phyloP scores from a whole-genome alignment of 1,284 basidiomycete genomes.

The Ganoderma leucocontextum region DNA sequence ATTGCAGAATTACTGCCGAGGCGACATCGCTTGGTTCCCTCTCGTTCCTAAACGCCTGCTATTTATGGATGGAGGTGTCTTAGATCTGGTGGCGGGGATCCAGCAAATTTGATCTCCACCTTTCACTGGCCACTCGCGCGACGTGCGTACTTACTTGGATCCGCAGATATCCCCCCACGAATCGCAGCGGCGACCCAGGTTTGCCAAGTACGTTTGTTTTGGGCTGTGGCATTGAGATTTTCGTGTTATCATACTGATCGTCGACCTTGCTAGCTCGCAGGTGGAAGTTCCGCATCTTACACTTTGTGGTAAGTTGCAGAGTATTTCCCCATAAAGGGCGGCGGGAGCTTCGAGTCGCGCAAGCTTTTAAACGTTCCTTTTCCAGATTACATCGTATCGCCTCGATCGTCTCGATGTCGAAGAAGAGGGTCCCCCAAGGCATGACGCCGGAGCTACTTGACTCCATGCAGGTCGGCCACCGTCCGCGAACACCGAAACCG shows the following conservation, averaged over 20 bases:
- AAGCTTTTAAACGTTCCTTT: neutral
- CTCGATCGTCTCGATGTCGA: neutral
- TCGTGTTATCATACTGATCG: neutral
- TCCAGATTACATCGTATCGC: neutral
- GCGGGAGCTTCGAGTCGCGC: neutral
- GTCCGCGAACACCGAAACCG: neutral
- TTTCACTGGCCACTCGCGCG: neutral
- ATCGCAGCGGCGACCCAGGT: neutral
- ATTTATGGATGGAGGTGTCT: neutral
- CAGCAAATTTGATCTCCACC: neutral
- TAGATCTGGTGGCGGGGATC: neutral
- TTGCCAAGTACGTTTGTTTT: neutral
- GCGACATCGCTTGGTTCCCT: too few species aligned
- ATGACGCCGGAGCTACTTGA: constrained; percentile 12
- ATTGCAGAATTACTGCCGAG: neutral
- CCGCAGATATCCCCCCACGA: neutral
- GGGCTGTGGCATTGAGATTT: neutral
- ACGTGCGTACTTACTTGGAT: neutral
- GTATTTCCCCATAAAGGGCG: neutral
- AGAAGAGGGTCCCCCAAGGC: constrained; percentile 1
- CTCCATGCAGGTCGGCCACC: constrained; percentile 11
- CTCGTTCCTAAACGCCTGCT: neutral
- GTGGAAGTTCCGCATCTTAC: neutral
- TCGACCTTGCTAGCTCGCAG: neutral
- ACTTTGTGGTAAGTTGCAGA: neutral